Percentiles rank a stretch among this genome's conserved stretches.
These are phyloP conservation scores for Peribolospora baueri DNA, from an alignment of 768 basidiomycete genomes.

Conservation along the genomic window DNA sequence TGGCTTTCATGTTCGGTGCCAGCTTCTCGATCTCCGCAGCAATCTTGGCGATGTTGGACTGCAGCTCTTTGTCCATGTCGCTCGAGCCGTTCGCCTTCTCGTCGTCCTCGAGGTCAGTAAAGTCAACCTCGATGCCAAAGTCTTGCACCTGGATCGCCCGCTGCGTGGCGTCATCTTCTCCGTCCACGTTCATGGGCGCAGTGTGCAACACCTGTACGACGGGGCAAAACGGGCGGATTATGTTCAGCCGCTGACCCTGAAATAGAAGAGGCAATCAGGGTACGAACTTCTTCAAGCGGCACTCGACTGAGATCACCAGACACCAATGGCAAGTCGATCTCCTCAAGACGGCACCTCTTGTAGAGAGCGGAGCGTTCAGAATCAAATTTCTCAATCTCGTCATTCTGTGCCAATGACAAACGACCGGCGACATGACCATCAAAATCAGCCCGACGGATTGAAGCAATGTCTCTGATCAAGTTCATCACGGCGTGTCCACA, in stretches of 20 bases:
- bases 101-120: constrained; percentile 44
- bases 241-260: constrained; percentile 1
- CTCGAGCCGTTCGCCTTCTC: constrained; percentile 44
- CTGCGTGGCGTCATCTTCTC: constrained; percentile 60
- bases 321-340: constrained; percentile 54
- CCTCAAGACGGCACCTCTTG: constrained; percentile 77
- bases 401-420: constrained; percentile 29
- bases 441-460: background rate
- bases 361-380: constrained; percentile 69
- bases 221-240: background rate
- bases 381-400: constrained; percentile 69
- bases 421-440: background rate
- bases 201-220: constrained; percentile 45
- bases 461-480: background rate
- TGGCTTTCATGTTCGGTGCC: constrained; percentile 92
- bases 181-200: constrained; percentile 78
- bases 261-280: background rate
- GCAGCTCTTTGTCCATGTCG: constrained; percentile 44
- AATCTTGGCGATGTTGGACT: constrained; percentile 44
- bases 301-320: constrained; percentile 59
- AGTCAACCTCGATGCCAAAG: constrained; percentile 78
- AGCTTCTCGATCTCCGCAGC: constrained; percentile 65
- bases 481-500: background rate
- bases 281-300: constrained; percentile 72
- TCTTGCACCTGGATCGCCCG: constrained; percentile 44